phyloP scores from a whole-genome alignment of 257 asterid genomes.

The Jacaranda copaia region DNA sequence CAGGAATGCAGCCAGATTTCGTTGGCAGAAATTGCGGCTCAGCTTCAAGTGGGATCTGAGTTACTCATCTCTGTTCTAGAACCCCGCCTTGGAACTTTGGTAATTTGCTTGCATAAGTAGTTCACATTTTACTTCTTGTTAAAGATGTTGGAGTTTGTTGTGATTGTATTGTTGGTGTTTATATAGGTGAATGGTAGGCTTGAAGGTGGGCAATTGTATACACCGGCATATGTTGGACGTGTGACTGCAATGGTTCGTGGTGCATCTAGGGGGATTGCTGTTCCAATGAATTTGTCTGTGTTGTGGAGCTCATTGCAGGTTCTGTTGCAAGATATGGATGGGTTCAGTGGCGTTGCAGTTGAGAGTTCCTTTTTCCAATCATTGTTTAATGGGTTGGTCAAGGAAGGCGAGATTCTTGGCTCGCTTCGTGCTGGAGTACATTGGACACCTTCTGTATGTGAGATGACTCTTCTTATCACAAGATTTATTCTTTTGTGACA shows the following conservation, averaged over 20 bases:
- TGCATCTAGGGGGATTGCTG: slow-evolving; percentile 91
- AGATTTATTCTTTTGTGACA: slow-evolving; percentile 1
- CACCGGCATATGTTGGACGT: slow-evolving; percentile 97
- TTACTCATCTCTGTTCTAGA: slow-evolving; percentile 74
- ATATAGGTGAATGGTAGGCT: slow-evolving; percentile 91
- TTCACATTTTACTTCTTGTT: neutral
- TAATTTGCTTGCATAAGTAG: slow-evolving; percentile 35
- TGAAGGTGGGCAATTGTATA: slow-evolving; percentile 97
- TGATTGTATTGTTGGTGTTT: slow-evolving; percentile 34
- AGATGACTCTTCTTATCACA: slow-evolving; percentile 15
- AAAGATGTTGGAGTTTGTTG: slow-evolving; percentile 21
- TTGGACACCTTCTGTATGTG: slow-evolving; percentile 96
- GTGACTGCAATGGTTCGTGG: slow-evolving; percentile 98
- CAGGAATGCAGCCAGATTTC: slow-evolving; percentile 98
- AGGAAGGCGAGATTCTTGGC: slow-evolving; percentile 88
- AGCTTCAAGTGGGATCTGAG: slow-evolving; percentile 93
- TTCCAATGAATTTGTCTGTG: slow-evolving; percentile 80
- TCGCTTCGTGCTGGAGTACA: slow-evolving; percentile 97
- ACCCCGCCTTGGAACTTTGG: slow-evolving; percentile 92
- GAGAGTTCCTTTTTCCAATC: slow-evolving; percentile 97
- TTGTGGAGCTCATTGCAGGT: slow-evolving; percentile 89
- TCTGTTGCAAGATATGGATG: slow-evolving; percentile 86
- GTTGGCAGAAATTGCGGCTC: slow-evolving; percentile 93
- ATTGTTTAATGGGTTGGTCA: slow-evolving; percentile 84
- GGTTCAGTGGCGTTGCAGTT: slow-evolving; percentile 81